Conservation (phyloP, 2,329 filamentous ascomycete genomes). For the Botrytis medusae region DNA sequence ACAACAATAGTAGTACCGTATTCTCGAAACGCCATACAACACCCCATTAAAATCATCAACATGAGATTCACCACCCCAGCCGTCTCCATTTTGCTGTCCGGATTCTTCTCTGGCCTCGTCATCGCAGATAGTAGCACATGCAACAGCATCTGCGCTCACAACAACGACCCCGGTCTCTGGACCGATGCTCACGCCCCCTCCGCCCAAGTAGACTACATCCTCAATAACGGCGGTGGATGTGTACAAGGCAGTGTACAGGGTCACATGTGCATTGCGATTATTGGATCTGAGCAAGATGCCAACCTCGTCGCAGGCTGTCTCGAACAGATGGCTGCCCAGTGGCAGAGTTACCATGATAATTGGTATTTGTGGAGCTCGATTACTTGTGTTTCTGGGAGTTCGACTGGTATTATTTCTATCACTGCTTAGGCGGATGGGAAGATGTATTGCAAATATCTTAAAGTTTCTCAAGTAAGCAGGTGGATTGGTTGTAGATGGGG, state of each 20-base stretch:
- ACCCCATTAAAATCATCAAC: neutral
- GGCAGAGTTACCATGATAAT: neutral
- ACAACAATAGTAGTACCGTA: neutral
- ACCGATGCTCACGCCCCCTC: neutral
- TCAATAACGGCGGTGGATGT: neutral
- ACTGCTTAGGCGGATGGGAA: neutral
- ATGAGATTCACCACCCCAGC: neutral
- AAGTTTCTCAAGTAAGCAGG: neutral
- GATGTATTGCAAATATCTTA: neutral
- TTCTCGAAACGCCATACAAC: neutral
- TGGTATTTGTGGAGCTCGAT: neutral
- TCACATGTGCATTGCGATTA: neutral
- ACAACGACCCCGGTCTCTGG: neutral
- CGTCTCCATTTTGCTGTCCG: neutral
- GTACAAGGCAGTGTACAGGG: neutral
- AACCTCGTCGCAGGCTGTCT: neutral
- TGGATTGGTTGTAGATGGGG: neutral
- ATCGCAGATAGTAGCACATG: neutral
- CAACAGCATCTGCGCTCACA: neutral
- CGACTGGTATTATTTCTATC: neutral
- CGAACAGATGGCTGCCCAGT: neutral
- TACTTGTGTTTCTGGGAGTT: neutral
- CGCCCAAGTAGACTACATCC: neutral
- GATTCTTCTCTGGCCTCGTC: neutral
- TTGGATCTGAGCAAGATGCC: neutral